Base-by-base conservation (phyloP, 768 basidiomycete species). In the Suillus hirtellus region DNA sequence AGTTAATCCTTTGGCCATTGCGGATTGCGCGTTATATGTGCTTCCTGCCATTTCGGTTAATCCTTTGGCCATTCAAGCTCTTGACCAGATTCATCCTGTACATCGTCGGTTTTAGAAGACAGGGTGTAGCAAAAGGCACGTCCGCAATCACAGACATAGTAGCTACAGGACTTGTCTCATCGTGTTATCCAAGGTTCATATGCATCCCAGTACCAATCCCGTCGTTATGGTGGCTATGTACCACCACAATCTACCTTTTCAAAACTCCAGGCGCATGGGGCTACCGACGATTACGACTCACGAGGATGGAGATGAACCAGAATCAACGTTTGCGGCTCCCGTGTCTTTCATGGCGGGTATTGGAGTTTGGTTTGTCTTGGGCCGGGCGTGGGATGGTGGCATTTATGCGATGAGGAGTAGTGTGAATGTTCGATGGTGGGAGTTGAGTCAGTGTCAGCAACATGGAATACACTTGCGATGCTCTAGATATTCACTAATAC, bases 51-150 rank as follows among this genome's bases (percentile, higher is more conserved):
- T 46, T 31, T 27, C 11, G 21, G 31, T 50, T 60, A 10, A 40
- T 46, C 12, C n/a, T 37, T 9, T 43, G 47, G 31, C 34, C 60
- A 4, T 61, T 61, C 52, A 43, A 61, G 37, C 19, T 52, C 14
- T 31, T 61, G 52, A 17, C 17, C 17, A 40, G 38, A 2, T 61
- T 55, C n/a, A 46, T 61, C 24, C 2, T 54, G 60, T 61, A 53
- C 17, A 10, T 61, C 11, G 37, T 61, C 9, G 60, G 52, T 11
- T 38, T 38, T 11, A 38, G 37, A 11, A 38, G 37, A 11, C 37
- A 38, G 11, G 37, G 37, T 11, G 37, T 38, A 38, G 11, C 9
- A 12, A 10, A 38, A 38, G 37, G 37, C 9, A 38, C 11, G 46
- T 47, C 53, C 3, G 31, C 31, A 31, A 31, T 31, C 31, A 31